Base-by-base conservation (phyloP, 768 basidiomycete genomes). In the Boletus vermiculosoides region DNA sequence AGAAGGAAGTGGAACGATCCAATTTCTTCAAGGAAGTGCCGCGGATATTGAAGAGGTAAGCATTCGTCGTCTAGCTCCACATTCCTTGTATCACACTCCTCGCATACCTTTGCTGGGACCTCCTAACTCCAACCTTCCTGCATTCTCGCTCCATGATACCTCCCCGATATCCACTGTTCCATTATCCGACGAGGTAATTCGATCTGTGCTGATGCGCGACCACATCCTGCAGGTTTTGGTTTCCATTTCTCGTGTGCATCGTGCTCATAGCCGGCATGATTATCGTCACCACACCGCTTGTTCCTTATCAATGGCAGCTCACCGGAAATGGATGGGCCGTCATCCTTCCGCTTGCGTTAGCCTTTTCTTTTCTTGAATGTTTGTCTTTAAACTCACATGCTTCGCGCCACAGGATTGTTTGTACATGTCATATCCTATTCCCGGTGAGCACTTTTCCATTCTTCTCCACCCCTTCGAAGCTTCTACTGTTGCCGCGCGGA, bases 11-110 rank as follows among this genome's bases (percentile, higher is more conserved):
- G 40, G 87, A 94, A 71, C 80, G 83, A 47, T 90, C 88, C 6
- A 94, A 94, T 69, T 94, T 96, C 78, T 94, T 90, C 82, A 83
- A 88, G 54, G 93, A 96, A 71, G 84, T 94, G 23, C 93, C 93
- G 5, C 83, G 79, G 59, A 92, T 95, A 68, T 76, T 85, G 72
- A 84, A 86, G 66, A 62, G 69, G 69, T 71, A 34, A 56, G 71
- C 18, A 36, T 22, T 52, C 13, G 44, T 42, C 25, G 0, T 56
- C 47, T 15, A 23, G 20, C 30, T 45, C 49, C 45, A 15, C 54
- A 30, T 50, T 45, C 22, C 40, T 45, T 40, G 41, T 16, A 33
- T 25, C 39, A 15, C 15, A 16, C 30, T 45, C 16, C 37, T 45
- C 33, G 28, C 20, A 20, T 15, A 31, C 22, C 9, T 13, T 2